Evolutionary conservation across 176 grass and related monocot species (phyloP).

Genomic region (Rhynchospora breviuscula): DNA sequence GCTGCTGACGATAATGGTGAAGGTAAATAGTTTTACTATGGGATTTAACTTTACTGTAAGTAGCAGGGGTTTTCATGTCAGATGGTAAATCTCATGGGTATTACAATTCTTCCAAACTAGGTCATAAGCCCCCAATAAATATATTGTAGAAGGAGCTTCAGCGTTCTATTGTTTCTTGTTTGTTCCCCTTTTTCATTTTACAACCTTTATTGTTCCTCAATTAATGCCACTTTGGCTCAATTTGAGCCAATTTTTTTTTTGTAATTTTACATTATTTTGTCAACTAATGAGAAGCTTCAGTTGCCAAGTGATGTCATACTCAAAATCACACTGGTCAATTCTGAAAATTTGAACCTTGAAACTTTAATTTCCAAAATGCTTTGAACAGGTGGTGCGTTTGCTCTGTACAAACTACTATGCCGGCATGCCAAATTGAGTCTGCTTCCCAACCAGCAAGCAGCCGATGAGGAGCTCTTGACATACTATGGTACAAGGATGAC

Average conservation of each 20-base stretch:
- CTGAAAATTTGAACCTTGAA: neutral
- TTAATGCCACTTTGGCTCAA: neutral
- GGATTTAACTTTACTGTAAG: neutral
- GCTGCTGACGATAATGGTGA: conserved; percentile 83
- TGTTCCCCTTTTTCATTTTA: neutral
- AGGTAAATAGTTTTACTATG: conserved; percentile 34
- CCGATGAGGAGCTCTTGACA: too few species aligned
- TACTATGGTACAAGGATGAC: too few species aligned
- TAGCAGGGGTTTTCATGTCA: neutral
- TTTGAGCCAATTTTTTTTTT: neutral
- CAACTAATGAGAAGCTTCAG: neutral
- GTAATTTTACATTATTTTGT: neutral
- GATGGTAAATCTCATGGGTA: neutral
- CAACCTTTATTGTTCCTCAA: too few species aligned
- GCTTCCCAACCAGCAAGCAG: too few species aligned
- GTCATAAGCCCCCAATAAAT: neutral
- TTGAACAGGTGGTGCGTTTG: too few species aligned
- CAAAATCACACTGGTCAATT: conserved; percentile 57
- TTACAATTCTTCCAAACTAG: neutral
- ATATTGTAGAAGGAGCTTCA: neutral
- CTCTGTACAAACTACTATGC: too few species aligned
- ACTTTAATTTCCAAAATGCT: too few species aligned
- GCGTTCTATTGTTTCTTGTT: neutral
- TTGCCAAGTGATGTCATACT: conserved; percentile 67
- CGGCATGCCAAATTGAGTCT: too few species aligned